Percentiles rank a stretch among this genome's conserved stretches.
phyloP scores from a whole-genome alignment of 2,329 filamentous ascomycete species.

The Penicillium sp. region DNA sequence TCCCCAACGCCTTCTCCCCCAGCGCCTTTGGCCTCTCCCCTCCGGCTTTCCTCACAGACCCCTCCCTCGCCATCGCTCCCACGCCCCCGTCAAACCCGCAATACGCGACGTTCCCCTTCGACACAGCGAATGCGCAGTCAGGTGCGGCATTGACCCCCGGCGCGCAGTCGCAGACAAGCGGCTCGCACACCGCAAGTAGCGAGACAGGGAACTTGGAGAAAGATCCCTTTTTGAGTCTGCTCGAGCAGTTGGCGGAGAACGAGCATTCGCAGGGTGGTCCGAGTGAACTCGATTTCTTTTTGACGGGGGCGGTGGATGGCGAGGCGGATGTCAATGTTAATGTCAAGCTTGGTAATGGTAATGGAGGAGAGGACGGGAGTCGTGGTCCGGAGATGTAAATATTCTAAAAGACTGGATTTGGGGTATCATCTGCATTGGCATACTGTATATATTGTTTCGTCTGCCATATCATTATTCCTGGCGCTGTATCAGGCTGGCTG shows the following conservation, averaged over 20 bases:
- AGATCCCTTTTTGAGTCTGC: constrained; percentile 76
- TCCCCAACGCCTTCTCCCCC: constrained; percentile 46
- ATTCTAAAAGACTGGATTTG: not conserved
- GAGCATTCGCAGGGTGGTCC: constrained; percentile 69
- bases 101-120: constrained; percentile 47
- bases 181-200: constrained; percentile 42
- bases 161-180: constrained; percentile 49
- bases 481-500: not conserved
- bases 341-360: not conserved
- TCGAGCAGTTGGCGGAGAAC: constrained; percentile 83
- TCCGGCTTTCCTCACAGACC: constrained; percentile 41
- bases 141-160: constrained; percentile 40
- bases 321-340: constrained; percentile 15
- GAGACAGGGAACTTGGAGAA: constrained; percentile 61
- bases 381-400: not conserved
- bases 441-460: not conserved
- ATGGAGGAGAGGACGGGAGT: not conserved
- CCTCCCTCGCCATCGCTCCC: constrained; percentile 31
- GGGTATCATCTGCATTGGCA: not conserved
- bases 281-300: constrained; percentile 78
- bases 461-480: not conserved
- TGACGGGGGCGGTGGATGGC: constrained; percentile 47
- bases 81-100: constrained; percentile 39
- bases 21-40: constrained; percentile 39
- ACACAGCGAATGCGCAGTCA: constrained; percentile 19